Evolutionary conservation across 192 early-diverging fungal genomes (phyloP).

Genomic region (Backusella circina): DNA sequence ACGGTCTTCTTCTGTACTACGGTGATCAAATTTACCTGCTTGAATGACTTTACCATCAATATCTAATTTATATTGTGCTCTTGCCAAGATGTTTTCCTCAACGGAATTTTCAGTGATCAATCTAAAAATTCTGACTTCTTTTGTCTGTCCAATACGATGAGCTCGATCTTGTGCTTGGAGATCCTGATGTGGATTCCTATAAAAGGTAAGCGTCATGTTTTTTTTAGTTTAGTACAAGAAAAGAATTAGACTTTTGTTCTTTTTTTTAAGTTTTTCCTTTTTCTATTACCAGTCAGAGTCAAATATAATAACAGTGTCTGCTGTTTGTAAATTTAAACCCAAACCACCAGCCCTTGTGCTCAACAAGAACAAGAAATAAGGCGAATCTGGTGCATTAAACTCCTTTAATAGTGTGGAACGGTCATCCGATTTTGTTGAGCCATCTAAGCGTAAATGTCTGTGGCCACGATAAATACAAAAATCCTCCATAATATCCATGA

Average conservation of each 20-base stretch:
- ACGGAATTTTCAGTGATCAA: conserved; percentile 88
- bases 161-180: conserved; percentile 98
- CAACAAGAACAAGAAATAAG: conserved; percentile 84
- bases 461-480: conserved; percentile 74
- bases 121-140: conserved; percentile 92
- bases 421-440: conserved; percentile 86
- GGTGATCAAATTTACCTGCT: conserved; percentile 98
- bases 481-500: conserved; percentile 97
- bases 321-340: conserved; percentile 91
- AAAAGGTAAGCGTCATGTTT: neutral
- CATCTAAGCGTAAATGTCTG: conserved; percentile 82
- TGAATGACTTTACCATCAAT: conserved; percentile 98
- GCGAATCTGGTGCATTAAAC: conserved; percentile 81
- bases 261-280: neutral
- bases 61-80: conserved; percentile 92
- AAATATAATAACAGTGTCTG: conserved; percentile 95
- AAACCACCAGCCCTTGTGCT: conserved; percentile 95
- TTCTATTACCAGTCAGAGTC: conserved; percentile 89
- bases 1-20: conserved; percentile 87
- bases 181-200: conserved; percentile 92
- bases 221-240: neutral
- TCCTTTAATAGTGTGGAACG: conserved; percentile 69
- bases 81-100: conserved; percentile 88
- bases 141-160: conserved; percentile 97
- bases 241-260: neutral